Percentiles rank a stretch among this genome's conserved stretches.
Conservation (phyloP, 768 basidiomycete species). For the Termitomyces sp. region DNA sequence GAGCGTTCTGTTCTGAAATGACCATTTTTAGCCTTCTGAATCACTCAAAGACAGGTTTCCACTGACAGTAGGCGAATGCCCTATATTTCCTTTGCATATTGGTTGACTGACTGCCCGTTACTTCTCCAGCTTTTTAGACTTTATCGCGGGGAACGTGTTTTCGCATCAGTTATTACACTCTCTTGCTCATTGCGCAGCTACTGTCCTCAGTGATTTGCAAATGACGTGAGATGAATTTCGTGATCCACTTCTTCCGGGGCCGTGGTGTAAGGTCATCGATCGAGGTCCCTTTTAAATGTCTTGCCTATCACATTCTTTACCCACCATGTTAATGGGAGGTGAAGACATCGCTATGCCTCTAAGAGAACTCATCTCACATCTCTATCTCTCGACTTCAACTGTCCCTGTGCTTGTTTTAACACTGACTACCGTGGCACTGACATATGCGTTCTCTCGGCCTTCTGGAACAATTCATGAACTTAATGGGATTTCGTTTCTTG, state of each 20-base stretch:
- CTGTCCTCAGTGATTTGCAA: background rate
- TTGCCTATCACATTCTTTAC: background rate
- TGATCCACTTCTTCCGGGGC: background rate
- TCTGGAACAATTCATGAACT: constrained; percentile 12
- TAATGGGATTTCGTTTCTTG: constrained; percentile 21
- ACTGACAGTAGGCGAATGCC: background rate
- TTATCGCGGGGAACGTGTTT: background rate
- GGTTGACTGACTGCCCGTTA: background rate
- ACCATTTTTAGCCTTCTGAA: background rate
- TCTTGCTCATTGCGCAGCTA: background rate
- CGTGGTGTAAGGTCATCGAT: background rate
- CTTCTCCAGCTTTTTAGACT: background rate
- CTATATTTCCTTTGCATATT: background rate
- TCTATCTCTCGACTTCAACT: background rate
- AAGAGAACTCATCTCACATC: background rate
- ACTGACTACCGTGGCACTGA: background rate
- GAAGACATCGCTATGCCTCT: background rate
- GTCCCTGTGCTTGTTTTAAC: background rate
- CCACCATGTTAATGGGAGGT: background rate
- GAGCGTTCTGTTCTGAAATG: no score
- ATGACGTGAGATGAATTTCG: background rate
- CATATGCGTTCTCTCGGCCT: background rate
- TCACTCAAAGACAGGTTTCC: background rate
- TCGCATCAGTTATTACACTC: background rate
- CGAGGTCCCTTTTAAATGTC: background rate